Percentiles rank a stretch among this genome's conserved stretches.
These are phyloP conservation scores for Pelargonium cotyledonis DNA, from an alignment of 441 rosid genomes.

Conservation along the genomic window DNA sequence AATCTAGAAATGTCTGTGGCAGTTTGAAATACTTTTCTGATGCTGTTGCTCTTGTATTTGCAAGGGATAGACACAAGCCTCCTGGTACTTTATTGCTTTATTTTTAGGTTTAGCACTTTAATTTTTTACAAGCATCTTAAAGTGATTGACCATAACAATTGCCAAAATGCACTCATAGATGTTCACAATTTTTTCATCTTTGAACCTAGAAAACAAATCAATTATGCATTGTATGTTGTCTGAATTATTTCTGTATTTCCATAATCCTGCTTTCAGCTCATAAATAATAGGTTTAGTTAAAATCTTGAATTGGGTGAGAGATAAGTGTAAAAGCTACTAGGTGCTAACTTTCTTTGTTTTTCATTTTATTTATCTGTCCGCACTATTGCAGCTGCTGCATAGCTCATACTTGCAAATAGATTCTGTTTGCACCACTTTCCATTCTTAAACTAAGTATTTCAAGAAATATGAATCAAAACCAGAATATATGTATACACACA, in stretches of 20 bases:
- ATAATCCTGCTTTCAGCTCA: too few species aligned
- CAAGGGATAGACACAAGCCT: slow-evolving; percentile 54
- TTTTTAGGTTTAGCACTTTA: slow-evolving; percentile 9
- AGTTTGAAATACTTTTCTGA: slow-evolving; percentile 10
- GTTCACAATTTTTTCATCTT: not conserved
- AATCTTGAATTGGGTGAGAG: not conserved
- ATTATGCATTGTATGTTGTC: not conserved
- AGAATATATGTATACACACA: not conserved
- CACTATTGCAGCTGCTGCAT: not conserved
- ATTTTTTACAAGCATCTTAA: slow-evolving; percentile 1
- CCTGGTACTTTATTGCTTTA: slow-evolving; percentile 36
- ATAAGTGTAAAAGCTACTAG: not conserved
- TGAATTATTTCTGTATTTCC: not conserved
- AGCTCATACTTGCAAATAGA: not conserved
- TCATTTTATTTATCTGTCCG: not conserved
- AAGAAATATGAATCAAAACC: not conserved
- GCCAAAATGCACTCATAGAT: not conserved
- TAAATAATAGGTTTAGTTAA: too few species aligned
- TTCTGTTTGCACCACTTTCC: not conserved
- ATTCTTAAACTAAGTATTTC: not conserved
- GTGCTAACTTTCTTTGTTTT: not conserved
- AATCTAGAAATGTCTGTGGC: slow-evolving; percentile 22
- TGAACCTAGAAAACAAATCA: not conserved
- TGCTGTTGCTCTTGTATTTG: slow-evolving; percentile 58
- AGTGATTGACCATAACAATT: slow-evolving; percentile 8